phyloP scores from a whole-genome alignment of 2,329 filamentous ascomycete species.

The Microdochium paspali region DNA sequence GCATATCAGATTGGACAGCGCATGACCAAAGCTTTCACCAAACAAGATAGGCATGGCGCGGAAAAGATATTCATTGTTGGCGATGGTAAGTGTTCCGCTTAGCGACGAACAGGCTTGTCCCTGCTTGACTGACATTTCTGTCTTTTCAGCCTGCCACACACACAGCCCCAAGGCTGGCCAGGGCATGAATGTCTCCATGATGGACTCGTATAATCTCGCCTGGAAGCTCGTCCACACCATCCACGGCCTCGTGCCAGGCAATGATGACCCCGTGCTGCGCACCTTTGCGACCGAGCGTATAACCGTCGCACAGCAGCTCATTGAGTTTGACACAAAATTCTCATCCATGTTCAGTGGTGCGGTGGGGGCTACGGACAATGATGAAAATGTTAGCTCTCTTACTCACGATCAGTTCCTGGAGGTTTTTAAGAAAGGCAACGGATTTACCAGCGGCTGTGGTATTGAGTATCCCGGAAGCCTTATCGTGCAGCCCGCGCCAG shows the following conservation, averaged over 20 bases:
- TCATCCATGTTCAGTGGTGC: constrained; percentile 33
- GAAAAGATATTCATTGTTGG: constrained; percentile 32
- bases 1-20: constrained; percentile 35
- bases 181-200: constrained; percentile 37
- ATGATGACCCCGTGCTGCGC: constrained; percentile 5
- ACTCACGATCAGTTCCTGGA: constrained; percentile 13
- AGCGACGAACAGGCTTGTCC: not conserved
- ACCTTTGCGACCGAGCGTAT: constrained; percentile 13
- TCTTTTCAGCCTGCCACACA: constrained; percentile 29
- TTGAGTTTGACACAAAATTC: constrained; percentile 36
- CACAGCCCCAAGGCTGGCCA: constrained; percentile 35
- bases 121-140: not conserved
- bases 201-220: constrained; percentile 41
- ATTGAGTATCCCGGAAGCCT: constrained; percentile 9
- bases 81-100: constrained; percentile 22
- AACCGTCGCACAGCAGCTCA: constrained; percentile 8
- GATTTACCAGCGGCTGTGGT: constrained; percentile 16
- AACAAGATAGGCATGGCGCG: constrained; percentile 24
- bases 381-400: constrained; percentile 5
- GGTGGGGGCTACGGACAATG: constrained; percentile 4
- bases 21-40: constrained; percentile 23
- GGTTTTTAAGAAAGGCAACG: constrained; percentile 7
- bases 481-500: constrained; percentile 4
- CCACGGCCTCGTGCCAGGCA: constrained; percentile 5
- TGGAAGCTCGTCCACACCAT: constrained; percentile 38